These are phyloP conservation scores for Larix kaempferi DNA, from an alignment of 75 land plant genomes.

Conservation along the genomic window DNA sequence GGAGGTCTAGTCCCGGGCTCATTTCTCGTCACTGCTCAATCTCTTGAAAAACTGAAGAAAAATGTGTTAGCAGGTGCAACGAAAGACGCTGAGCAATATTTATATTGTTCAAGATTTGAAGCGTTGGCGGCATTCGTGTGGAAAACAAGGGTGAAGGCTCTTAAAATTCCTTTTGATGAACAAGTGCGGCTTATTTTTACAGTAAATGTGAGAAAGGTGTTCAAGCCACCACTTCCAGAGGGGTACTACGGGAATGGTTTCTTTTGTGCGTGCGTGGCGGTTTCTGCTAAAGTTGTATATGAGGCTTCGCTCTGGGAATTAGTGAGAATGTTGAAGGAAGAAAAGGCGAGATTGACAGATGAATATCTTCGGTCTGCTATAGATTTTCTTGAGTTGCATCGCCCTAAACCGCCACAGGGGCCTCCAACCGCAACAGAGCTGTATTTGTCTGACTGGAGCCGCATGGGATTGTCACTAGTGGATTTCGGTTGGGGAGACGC, in stretches of 20 bases:
- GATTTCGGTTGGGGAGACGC: neutral
- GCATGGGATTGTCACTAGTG: neutral
- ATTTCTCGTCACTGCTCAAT: neutral
- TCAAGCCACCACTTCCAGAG: neutral
- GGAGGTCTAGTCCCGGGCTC: neutral
- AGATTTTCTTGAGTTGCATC: neutral
- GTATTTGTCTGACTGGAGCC: neutral
- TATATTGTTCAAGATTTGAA: constrained; percentile 7
- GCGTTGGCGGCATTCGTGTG: constrained; percentile 14
- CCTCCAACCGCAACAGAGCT: neutral
- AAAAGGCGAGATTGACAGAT: neutral
- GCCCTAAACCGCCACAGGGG: neutral
- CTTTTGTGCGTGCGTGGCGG: neutral
- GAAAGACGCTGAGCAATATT: neutral
- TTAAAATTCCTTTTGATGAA: neutral
- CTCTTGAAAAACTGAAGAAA: neutral
- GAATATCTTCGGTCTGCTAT: neutral
- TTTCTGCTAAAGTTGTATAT: neutral
- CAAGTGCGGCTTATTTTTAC: neutral
- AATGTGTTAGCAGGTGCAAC: neutral
- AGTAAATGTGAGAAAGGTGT: neutral
- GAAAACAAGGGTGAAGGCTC: constrained; percentile 6
- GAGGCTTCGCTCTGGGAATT: neutral
- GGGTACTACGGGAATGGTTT: neutral
- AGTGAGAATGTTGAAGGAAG: neutral